A percentile compares a stretch with the other conserved stretches of the same genome.
phyloP scores from a whole-genome alignment of 805 yeast genomes.

The Saturnispora gosingensis region DNA sequence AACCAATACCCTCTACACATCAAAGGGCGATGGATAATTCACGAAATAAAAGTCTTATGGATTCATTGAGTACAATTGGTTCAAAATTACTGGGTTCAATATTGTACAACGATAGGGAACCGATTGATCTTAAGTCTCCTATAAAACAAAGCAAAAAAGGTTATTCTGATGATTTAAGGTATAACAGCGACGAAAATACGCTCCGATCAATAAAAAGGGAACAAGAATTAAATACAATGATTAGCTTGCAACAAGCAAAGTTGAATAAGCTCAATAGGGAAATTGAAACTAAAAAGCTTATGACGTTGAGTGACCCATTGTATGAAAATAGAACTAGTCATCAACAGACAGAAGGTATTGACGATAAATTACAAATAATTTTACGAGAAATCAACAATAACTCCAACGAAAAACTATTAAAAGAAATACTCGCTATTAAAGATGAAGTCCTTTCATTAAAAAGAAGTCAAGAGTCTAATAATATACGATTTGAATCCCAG shows the following conservation, averaged over 20 bases:
- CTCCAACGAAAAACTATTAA: slow-evolving; percentile 13
- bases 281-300: slow-evolving; percentile 1
- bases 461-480: slow-evolving; percentile 34
- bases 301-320: slow-evolving; percentile 1
- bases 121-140: background rate
- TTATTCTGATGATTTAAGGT: background rate
- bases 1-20: background rate
- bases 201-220: background rate
- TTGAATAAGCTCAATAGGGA: slow-evolving; percentile 11
- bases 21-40: slow-evolving; percentile 3
- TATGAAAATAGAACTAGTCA: slow-evolving; percentile 8
- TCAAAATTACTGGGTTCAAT: slow-evolving; percentile 22
- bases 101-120: slow-evolving; percentile 20
- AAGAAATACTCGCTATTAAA: slow-evolving; percentile 16
- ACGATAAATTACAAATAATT: slow-evolving; percentile 12
- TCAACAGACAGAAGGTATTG: slow-evolving; percentile 7
- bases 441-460: slow-evolving; percentile 18
- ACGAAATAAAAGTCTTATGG: slow-evolving; percentile 13
- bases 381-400: slow-evolving; percentile 15
- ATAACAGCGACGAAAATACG: background rate
- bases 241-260: background rate
- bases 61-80: slow-evolving; percentile 23
- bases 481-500: slow-evolving; percentile 61
- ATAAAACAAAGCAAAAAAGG: background rate
- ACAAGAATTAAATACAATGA: slow-evolving; percentile 1